Conservation (phyloP, 495 filamentous ascomycete genomes). For the Daldinia caldariorum region DNA sequence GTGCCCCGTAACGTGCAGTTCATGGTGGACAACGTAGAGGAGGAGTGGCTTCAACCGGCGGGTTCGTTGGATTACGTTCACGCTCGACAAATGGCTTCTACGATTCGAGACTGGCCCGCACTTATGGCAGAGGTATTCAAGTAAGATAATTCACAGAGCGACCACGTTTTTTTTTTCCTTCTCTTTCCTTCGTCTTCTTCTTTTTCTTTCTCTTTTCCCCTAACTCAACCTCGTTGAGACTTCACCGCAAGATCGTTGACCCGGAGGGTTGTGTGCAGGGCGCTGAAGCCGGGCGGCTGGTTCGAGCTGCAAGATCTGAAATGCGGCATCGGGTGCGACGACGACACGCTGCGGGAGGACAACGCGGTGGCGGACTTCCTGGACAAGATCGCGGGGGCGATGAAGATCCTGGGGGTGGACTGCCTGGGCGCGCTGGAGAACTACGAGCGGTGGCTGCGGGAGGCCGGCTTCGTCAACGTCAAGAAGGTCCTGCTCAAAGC, state of each 20-base stretch:
- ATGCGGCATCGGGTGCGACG: slow-evolving; percentile 54
- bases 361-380: slow-evolving; percentile 48
- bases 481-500: slow-evolving; percentile 61
- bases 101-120: slow-evolving; percentile 59
- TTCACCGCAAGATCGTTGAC: slow-evolving; percentile 16
- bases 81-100: slow-evolving; percentile 55
- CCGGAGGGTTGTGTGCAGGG: slow-evolving; percentile 30
- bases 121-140: slow-evolving; percentile 53
- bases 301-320: slow-evolving; percentile 62
- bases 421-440: slow-evolving; percentile 56
- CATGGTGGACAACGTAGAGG: slow-evolving; percentile 66
- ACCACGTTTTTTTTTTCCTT: not conserved
- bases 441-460: slow-evolving; percentile 59
- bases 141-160: slow-evolving; percentile 41
- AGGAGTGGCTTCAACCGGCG: slow-evolving; percentile 58
- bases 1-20: slow-evolving; percentile 65
- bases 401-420: slow-evolving; percentile 51
- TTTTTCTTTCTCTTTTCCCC: too few relatives aligned
- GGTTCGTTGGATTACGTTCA: slow-evolving; percentile 65
- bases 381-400: slow-evolving; percentile 43
- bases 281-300: slow-evolving; percentile 61
- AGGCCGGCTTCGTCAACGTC: slow-evolving; percentile 70
- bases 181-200: not conserved
- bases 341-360: slow-evolving; percentile 50
- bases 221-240: too few relatives aligned